Evolutionary conservation across 2,329 filamentous ascomycete species (phyloP), one percentile per base, ranked within the genome.

Genomic region (Verticillium dahliae): DNA sequence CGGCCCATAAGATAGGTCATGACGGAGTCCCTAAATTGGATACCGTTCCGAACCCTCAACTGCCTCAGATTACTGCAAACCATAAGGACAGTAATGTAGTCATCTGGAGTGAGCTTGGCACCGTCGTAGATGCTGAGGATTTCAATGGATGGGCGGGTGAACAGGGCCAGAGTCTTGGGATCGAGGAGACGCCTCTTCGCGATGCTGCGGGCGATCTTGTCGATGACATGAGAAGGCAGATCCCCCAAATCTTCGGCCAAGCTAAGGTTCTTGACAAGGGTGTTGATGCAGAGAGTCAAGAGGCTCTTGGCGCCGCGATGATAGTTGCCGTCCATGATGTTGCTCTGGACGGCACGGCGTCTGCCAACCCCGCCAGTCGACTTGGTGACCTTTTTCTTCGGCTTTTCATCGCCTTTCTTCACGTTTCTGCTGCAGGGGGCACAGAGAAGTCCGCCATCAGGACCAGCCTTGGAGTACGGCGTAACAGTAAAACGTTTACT

Each of bases 401-500:
- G 82, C 62, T 65, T 63, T 35, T 80, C 76, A 22, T 80, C 77
- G 63, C 89, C 88, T 61, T 90, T 88, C 50, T 84, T 84, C 58
- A 90, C 74, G 64, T 91, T 85, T 69, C 90, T 92, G 27, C 91
- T 90, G 70, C 94, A 98, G 27, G 90, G 86, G 3, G 82, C 81
- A 71, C 94, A 98, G 1, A 97, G 80, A n/a, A 98, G 79, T 15
- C 92, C 92, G 4, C 93, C 93, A n/a, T 89, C 81, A 0, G 91
- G 90, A 0, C 90, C 92, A 34, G 88, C 84, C 66, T 92, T 89
- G 65, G 90, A 92, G 76, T 97, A 97, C 0, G 91, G 84, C 0
- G 94, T 97, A 55, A 98, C 93, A 0, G 92, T 97, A 71, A 98
- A 98, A 41, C 92, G 87, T 73, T 95, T 96, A 54, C 84, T 82